phyloP scores from a whole-genome alignment of 202 grass and related monocot species.

The Thinopyrum obtusiflorum region DNA sequence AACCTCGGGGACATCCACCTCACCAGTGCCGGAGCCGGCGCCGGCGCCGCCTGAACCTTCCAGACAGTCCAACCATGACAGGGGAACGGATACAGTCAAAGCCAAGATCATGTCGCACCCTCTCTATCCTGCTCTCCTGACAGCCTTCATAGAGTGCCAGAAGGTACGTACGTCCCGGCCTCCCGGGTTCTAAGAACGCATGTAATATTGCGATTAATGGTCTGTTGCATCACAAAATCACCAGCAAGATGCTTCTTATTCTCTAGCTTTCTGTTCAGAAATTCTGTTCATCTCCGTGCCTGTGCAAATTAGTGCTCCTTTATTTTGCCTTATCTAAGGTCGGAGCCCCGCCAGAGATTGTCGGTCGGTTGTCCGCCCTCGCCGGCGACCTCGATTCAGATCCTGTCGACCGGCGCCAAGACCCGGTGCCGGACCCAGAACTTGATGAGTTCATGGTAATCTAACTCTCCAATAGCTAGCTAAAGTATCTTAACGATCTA shows the following conservation, averaged over 20 bases:
- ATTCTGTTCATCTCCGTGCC: not conserved
- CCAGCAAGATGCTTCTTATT: not conserved
- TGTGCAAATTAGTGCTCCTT: slow-evolving; percentile 10
- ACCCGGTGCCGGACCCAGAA: slow-evolving; percentile 54
- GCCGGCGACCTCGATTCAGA: slow-evolving; percentile 40
- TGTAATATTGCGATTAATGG: not conserved
- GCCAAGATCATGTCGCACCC: slow-evolving; percentile 62
- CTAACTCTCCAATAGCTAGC: not conserved
- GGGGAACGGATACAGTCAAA: slow-evolving; percentile 47
- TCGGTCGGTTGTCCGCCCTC: slow-evolving; percentile 48
- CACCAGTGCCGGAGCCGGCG: not conserved
- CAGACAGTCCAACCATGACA: slow-evolving; percentile 20
- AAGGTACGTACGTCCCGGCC: slow-evolving; percentile 39
- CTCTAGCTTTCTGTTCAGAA: not conserved
- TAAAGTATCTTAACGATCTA: not conserved
- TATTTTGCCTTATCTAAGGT: slow-evolving; percentile 41
- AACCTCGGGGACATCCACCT: slow-evolving; percentile 5
- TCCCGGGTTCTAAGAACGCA: not conserved
- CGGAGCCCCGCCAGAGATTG: slow-evolving; percentile 65
- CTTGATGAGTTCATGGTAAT: slow-evolving; percentile 90
- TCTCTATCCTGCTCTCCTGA: slow-evolving; percentile 62
- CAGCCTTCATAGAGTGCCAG: slow-evolving; percentile 74
- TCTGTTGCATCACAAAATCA: not conserved
- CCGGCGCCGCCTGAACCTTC: slow-evolving; percentile 27
- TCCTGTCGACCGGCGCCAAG: slow-evolving; percentile 7